Evolutionary conservation across 352 stramenopile genomes (phyloP), one percentile per base, ranked within the genome.

Genomic region (Blastocystis sp.): DNA sequence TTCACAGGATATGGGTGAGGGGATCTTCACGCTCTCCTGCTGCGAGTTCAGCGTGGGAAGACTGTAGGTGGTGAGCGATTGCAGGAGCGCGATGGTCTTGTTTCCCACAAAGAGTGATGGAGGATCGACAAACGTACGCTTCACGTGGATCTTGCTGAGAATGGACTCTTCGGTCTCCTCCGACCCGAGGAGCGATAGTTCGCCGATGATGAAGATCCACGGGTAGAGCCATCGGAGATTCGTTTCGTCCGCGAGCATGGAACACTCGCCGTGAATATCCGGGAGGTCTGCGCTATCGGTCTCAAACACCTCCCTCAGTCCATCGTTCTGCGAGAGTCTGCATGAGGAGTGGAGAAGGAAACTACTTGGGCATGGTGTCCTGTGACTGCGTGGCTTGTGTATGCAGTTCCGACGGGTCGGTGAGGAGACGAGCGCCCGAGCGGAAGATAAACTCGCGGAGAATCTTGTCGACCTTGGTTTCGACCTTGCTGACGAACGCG

Each of bases 181-280:
- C n/a, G 44, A 32, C 16, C 69, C 69, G 16, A 81, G 21, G 4
- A 81, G 34, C 9, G 21, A 44, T 32, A 81, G 40, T 38, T 81
- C 69, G 36, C 69, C 69, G 34, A 81, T 44, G 29, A 81, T 46
- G 42, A 81, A 81, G 48, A 81, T 64, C 69, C 69, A 81, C 9
- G 69, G 69, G 36, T 63, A 81, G 21, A 81, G 38, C 69, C 69
- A 81, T 21, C 27, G 40, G n/a, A 81, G 36, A 42, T 81, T 51
- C 0, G 53, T 11, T 32, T 81, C 69, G 16, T 63, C 69, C 46
- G 49, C 69, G 24, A 81, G 38, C 21, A 81, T 4, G 24, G 69
- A 63, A 27, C 69, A 81, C 34, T 81, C 51, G 9, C 46, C 42
- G 46, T 64, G 69, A 14, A 65, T 27, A n/a, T 54, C 69, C 11